These are phyloP conservation scores for Juglanconis sp. DNA, from an alignment of 2,329 filamentous ascomycete species.

Conservation along the genomic window DNA sequence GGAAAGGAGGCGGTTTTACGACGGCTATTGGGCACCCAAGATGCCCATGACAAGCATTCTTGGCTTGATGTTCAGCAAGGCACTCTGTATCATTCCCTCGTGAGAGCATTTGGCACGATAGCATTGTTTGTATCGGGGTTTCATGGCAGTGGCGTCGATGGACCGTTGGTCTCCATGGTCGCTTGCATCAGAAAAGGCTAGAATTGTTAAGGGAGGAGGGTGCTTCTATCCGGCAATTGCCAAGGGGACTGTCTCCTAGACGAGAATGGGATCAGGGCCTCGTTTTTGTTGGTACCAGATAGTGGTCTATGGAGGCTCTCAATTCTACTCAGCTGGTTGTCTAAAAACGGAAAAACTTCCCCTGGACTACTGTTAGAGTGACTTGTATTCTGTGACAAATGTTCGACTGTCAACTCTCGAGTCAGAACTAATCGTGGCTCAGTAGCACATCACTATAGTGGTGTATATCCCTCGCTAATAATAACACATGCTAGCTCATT, in stretches of 20 bases:
- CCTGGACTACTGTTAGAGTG: too few relatives aligned
- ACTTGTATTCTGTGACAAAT: too few relatives aligned
- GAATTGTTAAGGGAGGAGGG: neutral
- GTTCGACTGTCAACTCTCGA: too few relatives aligned
- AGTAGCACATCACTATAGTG: too few relatives aligned
- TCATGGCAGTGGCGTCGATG: neutral
- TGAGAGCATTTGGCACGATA: conserved; percentile 10
- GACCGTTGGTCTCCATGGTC: neutral
- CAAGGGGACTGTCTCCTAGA: neutral
- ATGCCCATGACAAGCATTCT: neutral
- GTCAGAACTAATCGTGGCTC: too few relatives aligned
- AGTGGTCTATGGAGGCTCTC: neutral
- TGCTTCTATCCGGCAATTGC: neutral
- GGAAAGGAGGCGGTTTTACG: neutral
- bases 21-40: neutral
- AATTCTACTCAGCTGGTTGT: neutral
- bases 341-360: too few relatives aligned
- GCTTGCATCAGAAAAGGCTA: neutral
- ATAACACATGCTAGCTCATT: too few relatives aligned
- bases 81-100: neutral
- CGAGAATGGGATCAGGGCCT: neutral
- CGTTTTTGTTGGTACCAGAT: neutral
- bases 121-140: conserved; percentile 7
- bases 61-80: neutral
- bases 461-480: too few relatives aligned